A percentile compares a stretch with the other conserved stretches of the same genome.
Conservation (phyloP, 768 basidiomycete species). For the Agrocybe chaxingu region DNA sequence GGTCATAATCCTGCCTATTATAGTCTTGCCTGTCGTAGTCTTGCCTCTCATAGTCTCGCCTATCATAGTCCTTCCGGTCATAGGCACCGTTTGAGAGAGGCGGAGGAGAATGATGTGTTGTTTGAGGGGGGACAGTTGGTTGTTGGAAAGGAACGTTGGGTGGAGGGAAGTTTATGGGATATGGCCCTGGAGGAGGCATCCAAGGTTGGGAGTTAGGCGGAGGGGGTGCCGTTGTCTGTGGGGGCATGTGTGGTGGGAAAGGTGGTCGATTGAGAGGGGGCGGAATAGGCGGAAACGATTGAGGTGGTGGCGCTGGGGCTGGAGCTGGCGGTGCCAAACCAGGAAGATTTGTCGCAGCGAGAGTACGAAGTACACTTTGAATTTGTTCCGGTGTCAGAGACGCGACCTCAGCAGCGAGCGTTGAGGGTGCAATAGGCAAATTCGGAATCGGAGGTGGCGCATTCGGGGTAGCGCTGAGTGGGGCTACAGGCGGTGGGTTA, state of each 20-base stretch:
- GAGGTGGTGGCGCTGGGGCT: slow-evolving; percentile 23
- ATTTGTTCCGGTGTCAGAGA: slow-evolving; percentile 76
- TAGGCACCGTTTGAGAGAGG: neutral
- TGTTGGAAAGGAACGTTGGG: slow-evolving; percentile 22
- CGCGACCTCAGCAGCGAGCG: slow-evolving; percentile 69
- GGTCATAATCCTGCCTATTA: slow-evolving; percentile 10
- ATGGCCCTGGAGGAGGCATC: slow-evolving; percentile 15
- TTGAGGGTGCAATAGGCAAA: slow-evolving; percentile 38
- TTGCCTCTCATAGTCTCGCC: slow-evolving; percentile 18
- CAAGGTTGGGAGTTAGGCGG: slow-evolving; percentile 14
- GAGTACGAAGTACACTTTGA: slow-evolving; percentile 59
- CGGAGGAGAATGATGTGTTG: slow-evolving; percentile 9
- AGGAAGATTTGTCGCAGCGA: slow-evolving; percentile 31
- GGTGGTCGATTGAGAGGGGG: slow-evolving; percentile 15
- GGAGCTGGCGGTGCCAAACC: too few relatives aligned
- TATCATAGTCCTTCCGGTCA: neutral
- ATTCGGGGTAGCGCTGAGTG: slow-evolving; percentile 11
- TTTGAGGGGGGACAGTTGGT: slow-evolving; percentile 11
- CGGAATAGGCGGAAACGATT: slow-evolving; percentile 15
- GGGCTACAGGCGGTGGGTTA: neutral
- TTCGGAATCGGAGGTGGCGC: slow-evolving; percentile 16
- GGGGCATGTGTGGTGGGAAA: slow-evolving; percentile 19
- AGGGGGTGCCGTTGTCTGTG: slow-evolving; percentile 17
- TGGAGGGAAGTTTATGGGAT: slow-evolving; percentile 20
- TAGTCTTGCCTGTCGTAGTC: slow-evolving; percentile 20